These are phyloP conservation scores for Coniochaeta prunicola DNA, from an alignment of 2,329 filamentous ascomycete species.

Conservation along the genomic window DNA sequence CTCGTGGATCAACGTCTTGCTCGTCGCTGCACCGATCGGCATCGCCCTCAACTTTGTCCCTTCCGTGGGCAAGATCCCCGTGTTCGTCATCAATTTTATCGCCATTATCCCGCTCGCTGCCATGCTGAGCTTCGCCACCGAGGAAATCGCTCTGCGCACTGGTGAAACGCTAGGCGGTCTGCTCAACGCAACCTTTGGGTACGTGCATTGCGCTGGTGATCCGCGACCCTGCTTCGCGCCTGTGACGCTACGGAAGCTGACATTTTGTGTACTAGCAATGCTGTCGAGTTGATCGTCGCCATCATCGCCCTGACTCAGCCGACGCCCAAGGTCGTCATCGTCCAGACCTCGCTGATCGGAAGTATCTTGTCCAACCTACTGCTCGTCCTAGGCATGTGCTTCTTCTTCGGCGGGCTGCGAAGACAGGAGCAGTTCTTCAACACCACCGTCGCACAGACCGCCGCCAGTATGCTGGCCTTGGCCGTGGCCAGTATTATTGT, in stretches of 20 bases:
- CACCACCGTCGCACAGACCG: conserved; percentile 83
- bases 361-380: conserved; percentile 88
- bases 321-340: conserved; percentile 62
- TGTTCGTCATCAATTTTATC: conserved; percentile 89
- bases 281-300: conserved; percentile 82
- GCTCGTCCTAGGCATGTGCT: conserved; percentile 85
- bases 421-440: conserved; percentile 85
- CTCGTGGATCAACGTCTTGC: conserved; percentile 80
- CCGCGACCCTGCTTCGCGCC: background rate
- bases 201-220: conserved; percentile 20
- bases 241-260: background rate
- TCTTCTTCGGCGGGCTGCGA: conserved; percentile 78
- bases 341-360: conserved; percentile 87
- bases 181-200: conserved; percentile 85
- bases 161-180: conserved; percentile 85
- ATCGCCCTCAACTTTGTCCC: conserved; percentile 64
- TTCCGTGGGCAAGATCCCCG: conserved; percentile 47
- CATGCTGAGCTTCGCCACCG: conserved; percentile 80
- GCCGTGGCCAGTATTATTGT: conserved; percentile 79
- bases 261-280: conserved; percentile 46
- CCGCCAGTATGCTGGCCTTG: conserved; percentile 71
- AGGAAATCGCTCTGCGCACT: conserved; percentile 75
- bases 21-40: conserved; percentile 72
- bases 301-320: conserved; percentile 71
- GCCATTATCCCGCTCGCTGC: conserved; percentile 87